phyloP scores from a whole-genome alignment of 2,329 filamentous ascomycete species.

The Fusarium lyarnte region DNA sequence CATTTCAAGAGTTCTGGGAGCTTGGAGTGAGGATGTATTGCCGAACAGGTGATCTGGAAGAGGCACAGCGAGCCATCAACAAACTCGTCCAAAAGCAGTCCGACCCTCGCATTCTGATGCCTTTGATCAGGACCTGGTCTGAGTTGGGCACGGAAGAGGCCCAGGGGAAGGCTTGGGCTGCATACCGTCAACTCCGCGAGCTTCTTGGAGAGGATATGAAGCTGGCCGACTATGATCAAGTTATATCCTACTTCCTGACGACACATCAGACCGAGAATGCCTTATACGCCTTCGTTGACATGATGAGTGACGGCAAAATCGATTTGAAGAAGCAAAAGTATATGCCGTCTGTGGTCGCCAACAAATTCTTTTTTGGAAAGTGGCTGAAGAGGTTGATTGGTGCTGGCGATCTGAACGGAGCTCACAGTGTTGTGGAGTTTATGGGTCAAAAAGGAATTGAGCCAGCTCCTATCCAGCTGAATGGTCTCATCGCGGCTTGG shows the following conservation, averaged over 20 bases:
- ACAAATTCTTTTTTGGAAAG: slow-evolving; percentile 86
- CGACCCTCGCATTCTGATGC: slow-evolving; percentile 68
- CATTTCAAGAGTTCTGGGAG: slow-evolving; percentile 67
- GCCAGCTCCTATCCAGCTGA: slow-evolving; percentile 79
- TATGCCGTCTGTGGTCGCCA: slow-evolving; percentile 64
- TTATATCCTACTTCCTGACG: slow-evolving; percentile 76
- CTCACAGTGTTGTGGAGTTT: slow-evolving; percentile 75
- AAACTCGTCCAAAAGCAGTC: slow-evolving; percentile 60
- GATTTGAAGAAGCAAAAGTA: slow-evolving; percentile 56
- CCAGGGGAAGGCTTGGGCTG: slow-evolving; percentile 69
- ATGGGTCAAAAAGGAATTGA: slow-evolving; percentile 76
- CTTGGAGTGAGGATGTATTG: slow-evolving; percentile 74
- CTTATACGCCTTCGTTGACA: slow-evolving; percentile 83
- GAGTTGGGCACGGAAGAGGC: slow-evolving; percentile 57
- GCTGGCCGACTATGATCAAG: slow-evolving; percentile 79
- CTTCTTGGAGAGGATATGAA: slow-evolving; percentile 69
- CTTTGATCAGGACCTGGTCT: slow-evolving; percentile 75
- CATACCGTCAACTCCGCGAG: slow-evolving; percentile 72
- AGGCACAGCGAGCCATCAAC: slow-evolving; percentile 66
- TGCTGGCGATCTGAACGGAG: slow-evolving; percentile 74
- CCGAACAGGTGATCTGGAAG: slow-evolving; percentile 64
- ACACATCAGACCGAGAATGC: slow-evolving; percentile 72
- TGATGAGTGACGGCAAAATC: slow-evolving; percentile 76
- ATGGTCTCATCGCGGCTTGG: slow-evolving; percentile 83
- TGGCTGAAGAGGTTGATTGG: slow-evolving; percentile 89